These are phyloP conservation scores for Epichloe scottii DNA, from an alignment of 2,329 filamentous ascomycete genomes.

Conservation along the genomic window DNA sequence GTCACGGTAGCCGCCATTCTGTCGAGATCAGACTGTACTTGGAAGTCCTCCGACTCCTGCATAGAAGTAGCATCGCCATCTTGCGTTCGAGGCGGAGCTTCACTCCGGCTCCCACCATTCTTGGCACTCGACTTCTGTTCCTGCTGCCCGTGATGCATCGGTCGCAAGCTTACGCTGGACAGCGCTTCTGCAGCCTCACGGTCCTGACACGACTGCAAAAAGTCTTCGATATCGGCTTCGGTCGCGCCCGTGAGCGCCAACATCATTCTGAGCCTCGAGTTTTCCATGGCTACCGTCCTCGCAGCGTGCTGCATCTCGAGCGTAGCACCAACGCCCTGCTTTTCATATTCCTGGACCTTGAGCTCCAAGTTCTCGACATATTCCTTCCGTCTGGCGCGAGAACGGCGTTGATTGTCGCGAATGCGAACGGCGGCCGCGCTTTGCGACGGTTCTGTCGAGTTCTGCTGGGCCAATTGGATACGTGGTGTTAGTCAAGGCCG, in stretches of 20 bases:
- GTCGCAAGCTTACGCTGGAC: conserved; percentile 7
- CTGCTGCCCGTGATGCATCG: conserved; percentile 3
- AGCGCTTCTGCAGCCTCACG: conserved; percentile 17
- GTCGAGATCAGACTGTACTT: background rate
- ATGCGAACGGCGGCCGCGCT: conserved; percentile 26
- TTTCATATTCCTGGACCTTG: conserved; percentile 34
- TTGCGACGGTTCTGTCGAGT: conserved; percentile 10
- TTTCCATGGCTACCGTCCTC: conserved; percentile 35
- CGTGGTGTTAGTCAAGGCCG: background rate
- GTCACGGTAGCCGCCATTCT: background rate
- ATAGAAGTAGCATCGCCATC: background rate
- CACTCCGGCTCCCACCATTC: background rate
- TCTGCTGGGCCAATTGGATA: conserved; percentile 1
- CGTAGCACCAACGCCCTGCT: conserved; percentile 34
- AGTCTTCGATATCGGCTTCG: conserved; percentile 27
- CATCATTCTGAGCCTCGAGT: conserved; percentile 30
- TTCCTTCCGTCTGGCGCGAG: conserved; percentile 37
- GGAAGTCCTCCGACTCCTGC: background rate
- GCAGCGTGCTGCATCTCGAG: conserved; percentile 42
- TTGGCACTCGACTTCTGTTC: conserved; percentile 1
- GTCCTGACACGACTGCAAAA: conserved; percentile 23
- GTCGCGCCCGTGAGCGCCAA: conserved; percentile 27
- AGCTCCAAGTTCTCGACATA: conserved; percentile 35
- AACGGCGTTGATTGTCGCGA: conserved; percentile 41
- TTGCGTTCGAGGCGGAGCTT: background rate